Conservation (phyloP, 805 yeast species). For the Nakazawaea holstii region DNA sequence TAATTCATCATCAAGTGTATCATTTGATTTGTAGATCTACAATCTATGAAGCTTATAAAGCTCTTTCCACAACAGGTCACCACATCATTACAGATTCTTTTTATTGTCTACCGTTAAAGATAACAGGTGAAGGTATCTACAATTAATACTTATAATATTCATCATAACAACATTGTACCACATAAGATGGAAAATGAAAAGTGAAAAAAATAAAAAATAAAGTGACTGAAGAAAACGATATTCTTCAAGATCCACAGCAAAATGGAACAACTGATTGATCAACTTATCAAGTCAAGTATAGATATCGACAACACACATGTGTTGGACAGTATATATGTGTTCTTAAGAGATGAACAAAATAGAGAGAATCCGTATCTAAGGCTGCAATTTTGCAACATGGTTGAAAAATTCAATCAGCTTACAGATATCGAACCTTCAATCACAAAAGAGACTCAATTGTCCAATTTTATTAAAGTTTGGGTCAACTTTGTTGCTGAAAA, state of each 20-base stretch:
- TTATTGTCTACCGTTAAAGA: no score
- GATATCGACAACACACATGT: neutral
- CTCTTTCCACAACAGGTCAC: no score
- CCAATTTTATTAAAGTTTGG: neutral
- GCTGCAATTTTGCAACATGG: neutral
- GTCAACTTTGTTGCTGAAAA: conserved; percentile 1
- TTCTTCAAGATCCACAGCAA: neutral
- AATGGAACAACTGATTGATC: neutral
- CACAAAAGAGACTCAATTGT: neutral
- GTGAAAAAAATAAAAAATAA: neutral
- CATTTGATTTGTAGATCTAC: no score
- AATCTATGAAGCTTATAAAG: no score
- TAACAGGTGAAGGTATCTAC: no score
- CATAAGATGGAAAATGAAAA: no score
- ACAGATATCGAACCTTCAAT: neutral
- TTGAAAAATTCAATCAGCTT: neutral
- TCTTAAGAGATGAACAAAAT: neutral
- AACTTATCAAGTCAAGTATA: neutral
- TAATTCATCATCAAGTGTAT: no score
- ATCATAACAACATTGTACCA: no score
- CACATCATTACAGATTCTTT: no score
- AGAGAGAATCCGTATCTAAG: neutral
- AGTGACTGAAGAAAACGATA: neutral
- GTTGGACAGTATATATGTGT: neutral
- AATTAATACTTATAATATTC: no score